A percentile compares a stretch with the other conserved stretches of the same genome.
Conservation (phyloP, 371 early-diverging fungal genomes). For the Circinella umbellata region DNA sequence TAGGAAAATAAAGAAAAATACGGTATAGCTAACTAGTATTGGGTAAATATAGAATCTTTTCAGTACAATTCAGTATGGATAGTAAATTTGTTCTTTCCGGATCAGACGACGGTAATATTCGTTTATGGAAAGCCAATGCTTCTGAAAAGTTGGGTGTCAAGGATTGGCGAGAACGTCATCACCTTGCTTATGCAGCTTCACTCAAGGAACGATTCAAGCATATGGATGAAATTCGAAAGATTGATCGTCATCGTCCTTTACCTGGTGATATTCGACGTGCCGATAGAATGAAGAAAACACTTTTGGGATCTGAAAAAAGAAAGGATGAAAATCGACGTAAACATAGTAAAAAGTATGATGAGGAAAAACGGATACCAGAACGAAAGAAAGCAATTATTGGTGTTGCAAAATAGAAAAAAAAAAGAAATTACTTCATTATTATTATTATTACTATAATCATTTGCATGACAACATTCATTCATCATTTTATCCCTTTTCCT, state of each 20-base stretch:
- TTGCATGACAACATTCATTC: not conserved
- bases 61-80: conserved; percentile 94
- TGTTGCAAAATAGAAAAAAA: conserved; percentile 62
- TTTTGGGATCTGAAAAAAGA: conserved; percentile 76
- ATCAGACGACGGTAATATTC: conserved; percentile 97
- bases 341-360: conserved; percentile 72
- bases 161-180: conserved; percentile 82
- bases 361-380: conserved; percentile 70
- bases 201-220: conserved; percentile 95
- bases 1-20: not conserved
- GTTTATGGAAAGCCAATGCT: conserved; percentile 97
- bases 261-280: conserved; percentile 87
- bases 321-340: conserved; percentile 88
- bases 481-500: not conserved
- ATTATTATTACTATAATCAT: not conserved
- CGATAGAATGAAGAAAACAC: conserved; percentile 75
- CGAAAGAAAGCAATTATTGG: conserved; percentile 83
- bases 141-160: conserved; percentile 84
- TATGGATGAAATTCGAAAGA: conserved; percentile 90
- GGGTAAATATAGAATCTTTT: conserved; percentile 68
- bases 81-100: conserved; percentile 96
- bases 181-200: conserved; percentile 81
- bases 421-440: not conserved
- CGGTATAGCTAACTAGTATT: not conserved
- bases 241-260: conserved; percentile 85